Evolutionary conservation across 177 flowering plant species (phyloP).

Genomic region (Viscum album): DNA sequence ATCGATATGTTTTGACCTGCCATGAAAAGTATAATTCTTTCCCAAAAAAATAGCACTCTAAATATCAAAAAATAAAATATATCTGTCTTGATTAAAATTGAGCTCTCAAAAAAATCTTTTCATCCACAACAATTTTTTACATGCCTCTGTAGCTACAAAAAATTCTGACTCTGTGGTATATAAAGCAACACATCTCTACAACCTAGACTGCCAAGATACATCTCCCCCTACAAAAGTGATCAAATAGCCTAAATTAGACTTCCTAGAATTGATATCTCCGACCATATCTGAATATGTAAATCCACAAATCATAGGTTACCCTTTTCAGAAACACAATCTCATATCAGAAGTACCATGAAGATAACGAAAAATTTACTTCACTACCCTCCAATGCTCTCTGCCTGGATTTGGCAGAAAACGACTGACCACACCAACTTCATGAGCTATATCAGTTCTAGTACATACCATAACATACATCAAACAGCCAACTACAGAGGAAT

Average conservation of each 20-base stretch:
- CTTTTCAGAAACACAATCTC: not conserved
- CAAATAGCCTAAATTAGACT: not conserved
- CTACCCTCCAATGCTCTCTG: not conserved
- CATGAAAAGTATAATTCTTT: not conserved
- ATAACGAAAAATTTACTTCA: not conserved
- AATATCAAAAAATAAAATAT: not conserved
- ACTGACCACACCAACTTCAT: not conserved
- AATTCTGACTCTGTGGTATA: not conserved
- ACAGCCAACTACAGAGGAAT: not conserved
- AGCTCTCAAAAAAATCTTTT: not conserved
- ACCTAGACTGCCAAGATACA: not conserved
- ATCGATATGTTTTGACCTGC: not conserved
- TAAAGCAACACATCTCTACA: not conserved
- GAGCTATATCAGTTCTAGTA: not conserved
- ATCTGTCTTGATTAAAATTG: not conserved
- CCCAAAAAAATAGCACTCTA: not conserved
- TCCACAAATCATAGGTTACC: not conserved
- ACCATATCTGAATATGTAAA: not conserved
- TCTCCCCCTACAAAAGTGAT: not conserved
- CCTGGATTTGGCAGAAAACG: not conserved
- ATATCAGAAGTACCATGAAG: not conserved
- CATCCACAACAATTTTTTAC: not conserved
- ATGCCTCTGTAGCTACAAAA: not conserved
- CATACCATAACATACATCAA: not conserved
- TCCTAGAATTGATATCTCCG: not conserved